Percentiles rank a stretch among this genome's conserved stretches.
These are phyloP conservation scores for Marchantia paleacea DNA, from an alignment of 225 moss, liverwort and hornwort species.

Conservation along the genomic window DNA sequence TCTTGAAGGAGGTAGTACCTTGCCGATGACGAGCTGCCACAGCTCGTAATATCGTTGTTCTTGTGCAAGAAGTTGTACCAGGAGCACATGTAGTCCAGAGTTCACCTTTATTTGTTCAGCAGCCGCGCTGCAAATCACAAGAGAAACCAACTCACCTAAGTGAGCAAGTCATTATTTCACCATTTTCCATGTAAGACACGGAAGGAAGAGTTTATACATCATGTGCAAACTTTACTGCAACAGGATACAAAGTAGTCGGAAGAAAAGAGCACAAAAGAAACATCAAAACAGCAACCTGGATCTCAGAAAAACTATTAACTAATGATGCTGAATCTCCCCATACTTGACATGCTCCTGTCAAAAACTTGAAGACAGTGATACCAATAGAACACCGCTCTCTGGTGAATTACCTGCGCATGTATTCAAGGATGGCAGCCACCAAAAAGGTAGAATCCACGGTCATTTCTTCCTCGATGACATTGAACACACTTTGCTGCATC, in stretches of 20 bases:
- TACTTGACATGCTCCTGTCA: too few relatives aligned
- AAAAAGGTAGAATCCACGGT: conserved; percentile 68
- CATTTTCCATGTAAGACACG: background rate
- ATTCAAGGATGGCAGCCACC: conserved; percentile 72
- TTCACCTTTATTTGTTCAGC: conserved; percentile 71
- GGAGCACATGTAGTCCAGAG: conserved; percentile 67
- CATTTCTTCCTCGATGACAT: conserved; percentile 76
- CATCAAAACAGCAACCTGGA: background rate
- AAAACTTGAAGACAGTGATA: background rate
- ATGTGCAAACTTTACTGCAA: background rate
- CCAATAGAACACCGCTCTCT: background rate
- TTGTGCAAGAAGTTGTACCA: conserved; percentile 78
- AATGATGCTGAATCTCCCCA: background rate
- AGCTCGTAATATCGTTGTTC: conserved; percentile 78
- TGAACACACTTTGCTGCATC: conserved; percentile 68
- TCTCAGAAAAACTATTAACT: background rate
- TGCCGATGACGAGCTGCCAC: conserved; percentile 73
- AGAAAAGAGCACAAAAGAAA: too few relatives aligned
- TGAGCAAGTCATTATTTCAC: background rate
- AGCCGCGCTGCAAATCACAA: conserved; percentile 54
- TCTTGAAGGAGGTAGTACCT: conserved; percentile 74
- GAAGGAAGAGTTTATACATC: background rate
- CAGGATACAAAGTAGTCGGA: background rate
- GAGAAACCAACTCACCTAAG: background rate
- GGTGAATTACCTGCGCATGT: conserved; percentile 65